Evolutionary conservation across 306 rosid genomes (phyloP), one percentile per base, ranked within the genome.

Genomic region (Quercus rubra): DNA sequence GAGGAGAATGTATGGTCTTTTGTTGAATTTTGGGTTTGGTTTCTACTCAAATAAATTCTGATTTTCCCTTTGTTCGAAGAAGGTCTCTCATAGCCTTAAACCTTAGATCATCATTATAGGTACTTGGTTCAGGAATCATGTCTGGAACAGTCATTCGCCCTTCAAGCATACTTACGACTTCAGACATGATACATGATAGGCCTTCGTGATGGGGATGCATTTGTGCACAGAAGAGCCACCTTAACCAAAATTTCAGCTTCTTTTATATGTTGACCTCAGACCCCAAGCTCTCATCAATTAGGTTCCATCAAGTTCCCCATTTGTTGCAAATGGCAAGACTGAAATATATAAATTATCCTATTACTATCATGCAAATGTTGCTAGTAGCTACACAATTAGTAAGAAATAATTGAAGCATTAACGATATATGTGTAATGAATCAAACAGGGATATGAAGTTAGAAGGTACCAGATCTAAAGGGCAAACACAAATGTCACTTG

Each of bases 161-260:
- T 89, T 90, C 91, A 19, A 92, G 92, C 91, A 88, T 89, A 64
- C 77, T 85, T 71, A 91, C 92, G 55, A 84, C 96, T 81, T 89
- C 94, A 25, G 92, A 88, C 92, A 92, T 92, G 23, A 83, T 83
- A 88, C 94, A 92, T 92, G 23, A 83, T 83, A 46, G 96, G 96
- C 83, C 97, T 76, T 18, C 86, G 71, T 19, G 91, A 88, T 25
- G 93, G 81, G 3, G 96, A 87, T 4, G 83, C 86, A 68, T 85
- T 86, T 23, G 96, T 86, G 88, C 96, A 92, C 5, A 92, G 55
- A 17, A 89, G 87, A 70, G 89, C 92, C 20, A 88, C 85, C 76
- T 82, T 89, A 5, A 89, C 81, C 88, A 86, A 74, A 71, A 54
- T 88, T 81, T 88, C 92, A 12, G 87, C 96, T 81, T 86, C 89